These are phyloP conservation scores for Funneliformis mosseae DNA, from an alignment of 192 early-diverging fungal genomes.

Conservation along the genomic window DNA sequence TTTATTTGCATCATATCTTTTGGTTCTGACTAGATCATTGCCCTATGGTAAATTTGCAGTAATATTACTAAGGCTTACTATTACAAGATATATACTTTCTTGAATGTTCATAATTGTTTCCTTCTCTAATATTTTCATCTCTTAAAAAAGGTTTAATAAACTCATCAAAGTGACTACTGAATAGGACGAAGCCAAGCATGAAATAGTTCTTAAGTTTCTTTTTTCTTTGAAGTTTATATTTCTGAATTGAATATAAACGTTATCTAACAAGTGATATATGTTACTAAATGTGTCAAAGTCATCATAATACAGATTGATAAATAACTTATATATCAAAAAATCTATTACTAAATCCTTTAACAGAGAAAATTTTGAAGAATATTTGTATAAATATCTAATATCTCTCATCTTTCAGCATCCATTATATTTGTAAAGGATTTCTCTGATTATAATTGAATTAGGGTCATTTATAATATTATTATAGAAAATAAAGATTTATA, in stretches of 20 bases:
- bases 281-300: neutral
- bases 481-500: neutral
- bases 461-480: neutral
- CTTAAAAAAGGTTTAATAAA: neutral
- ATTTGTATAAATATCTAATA: neutral
- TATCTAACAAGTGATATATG: neutral
- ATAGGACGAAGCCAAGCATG: neutral
- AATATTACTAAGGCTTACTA: neutral
- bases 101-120: neutral
- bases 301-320: neutral
- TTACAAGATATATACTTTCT: neutral
- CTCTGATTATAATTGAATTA: neutral
- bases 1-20: neutral
- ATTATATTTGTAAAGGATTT: neutral
- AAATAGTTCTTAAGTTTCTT: neutral
- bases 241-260: neutral
- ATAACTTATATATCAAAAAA: neutral
- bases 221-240: neutral
- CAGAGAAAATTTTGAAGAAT: neutral
- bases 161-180: neutral
- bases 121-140: neutral
- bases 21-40: neutral
- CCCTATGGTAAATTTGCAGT: conserved; percentile 1
- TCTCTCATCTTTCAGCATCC: neutral
- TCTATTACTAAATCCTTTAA: neutral